Percentiles rank a stretch among this genome's conserved stretches.
phyloP scores from a whole-genome alignment of 2,329 filamentous ascomycete species.

The Hortaea sp. region DNA sequence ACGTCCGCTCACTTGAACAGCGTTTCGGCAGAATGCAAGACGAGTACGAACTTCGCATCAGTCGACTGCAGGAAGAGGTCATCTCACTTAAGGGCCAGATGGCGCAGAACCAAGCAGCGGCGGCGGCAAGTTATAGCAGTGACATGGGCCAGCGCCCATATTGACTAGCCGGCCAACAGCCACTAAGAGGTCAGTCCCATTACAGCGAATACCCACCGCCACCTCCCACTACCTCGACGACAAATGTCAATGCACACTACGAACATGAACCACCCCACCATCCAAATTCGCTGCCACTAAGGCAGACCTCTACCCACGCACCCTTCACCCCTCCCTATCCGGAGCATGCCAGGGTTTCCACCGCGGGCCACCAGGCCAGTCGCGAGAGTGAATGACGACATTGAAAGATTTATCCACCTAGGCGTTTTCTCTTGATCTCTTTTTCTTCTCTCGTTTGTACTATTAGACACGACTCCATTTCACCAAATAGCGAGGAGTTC shows the following conservation, averaged over 20 bases:
- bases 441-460: background rate
- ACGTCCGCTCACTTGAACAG: constrained; percentile 60
- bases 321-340: background rate
- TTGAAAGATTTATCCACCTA: no score
- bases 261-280: background rate
- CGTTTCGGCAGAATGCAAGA: constrained; percentile 37
- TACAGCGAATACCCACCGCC: background rate
- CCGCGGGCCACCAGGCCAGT: background rate
- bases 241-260: background rate
- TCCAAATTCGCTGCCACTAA: background rate
- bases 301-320: background rate
- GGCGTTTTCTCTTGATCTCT: background rate
- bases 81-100: constrained; percentile 20
- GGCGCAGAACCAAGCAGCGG: constrained; percentile 13
- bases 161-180: constrained; percentile 2
- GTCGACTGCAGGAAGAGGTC: constrained; percentile 35
- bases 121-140: constrained; percentile 20
- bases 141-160: constrained; percentile 14
- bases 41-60: constrained; percentile 37
- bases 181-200: background rate
- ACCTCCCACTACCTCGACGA: background rate
- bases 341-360: background rate
- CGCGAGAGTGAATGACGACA: background rate
- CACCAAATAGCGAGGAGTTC: background rate
- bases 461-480: constrained; percentile 1